Base-by-base conservation (phyloP, 768 basidiomycete genomes). In the Pholiota molesta region DNA sequence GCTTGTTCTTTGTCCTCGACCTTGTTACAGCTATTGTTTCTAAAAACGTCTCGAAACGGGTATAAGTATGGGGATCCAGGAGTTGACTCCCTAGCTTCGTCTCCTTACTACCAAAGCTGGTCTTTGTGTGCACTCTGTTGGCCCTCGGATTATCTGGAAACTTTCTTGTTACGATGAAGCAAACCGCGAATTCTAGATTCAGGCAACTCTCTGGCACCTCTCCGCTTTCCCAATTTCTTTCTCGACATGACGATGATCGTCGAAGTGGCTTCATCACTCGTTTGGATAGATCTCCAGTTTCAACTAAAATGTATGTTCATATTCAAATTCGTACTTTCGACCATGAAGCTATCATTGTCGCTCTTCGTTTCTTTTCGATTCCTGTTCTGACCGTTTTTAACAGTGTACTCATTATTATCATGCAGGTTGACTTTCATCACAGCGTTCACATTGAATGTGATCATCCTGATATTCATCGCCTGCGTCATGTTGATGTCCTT, bases 191-290 rank as follows among this genome's bases (percentile, higher is more conserved):
- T 16, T 68, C 69, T 23, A 65, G 52, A 51, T 71, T 70, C 66
- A 69, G 62, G 56, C 61, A 67, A 11, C 55, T 71, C 23, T 59
- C 67, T 13, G 21, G 23, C 8, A 52, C 62, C 42, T 64, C 66
- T 19, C 31, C 65, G 16, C 62, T 73, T 28, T 57, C 67, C 1
- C 66, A 65, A 39, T 66, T 74, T 44, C 65, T 75, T 14, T 67
- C 71, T 23, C 60, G 52, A 23, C 70, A 74, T 52, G 70, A 75
- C 31, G 66, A 71, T 55, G 23, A 60, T 9, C 59, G 62, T 35
- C 45, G 52, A n/a, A 63, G 47, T 45, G 73, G 73, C 52, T 74
- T 74, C 53, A 74, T 75, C 16, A 71, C 71, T 9, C 71, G 71
- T 49, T 62, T 74, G n/a, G 71, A 75, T 59, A 62, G 68, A 42